phyloP scores from a whole-genome alignment of 2,329 filamentous ascomycete genomes.

The Daldinia eschscholtzii region DNA sequence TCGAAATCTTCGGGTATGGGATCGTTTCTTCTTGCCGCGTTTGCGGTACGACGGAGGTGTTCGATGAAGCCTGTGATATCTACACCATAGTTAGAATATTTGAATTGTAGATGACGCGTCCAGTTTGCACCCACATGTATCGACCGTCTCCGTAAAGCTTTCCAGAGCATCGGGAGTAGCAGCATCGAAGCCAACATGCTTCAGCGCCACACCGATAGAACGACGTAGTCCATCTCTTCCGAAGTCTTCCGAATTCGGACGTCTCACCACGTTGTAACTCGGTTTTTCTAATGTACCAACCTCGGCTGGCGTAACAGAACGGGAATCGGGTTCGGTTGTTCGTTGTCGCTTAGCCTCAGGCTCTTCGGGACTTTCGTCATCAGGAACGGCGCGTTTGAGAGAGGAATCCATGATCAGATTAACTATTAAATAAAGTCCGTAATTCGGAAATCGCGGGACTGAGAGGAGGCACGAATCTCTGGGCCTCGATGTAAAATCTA shows the following conservation, averaged over 20 bases:
- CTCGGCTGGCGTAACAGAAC: conserved; percentile 20
- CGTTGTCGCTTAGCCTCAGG: conserved; percentile 48
- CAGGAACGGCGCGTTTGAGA: conserved; percentile 46
- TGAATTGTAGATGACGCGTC: background rate
- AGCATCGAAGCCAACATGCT: conserved; percentile 70
- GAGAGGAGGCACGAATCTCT: background rate
- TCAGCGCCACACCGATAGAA: conserved; percentile 67
- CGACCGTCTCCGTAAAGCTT: conserved; percentile 67
- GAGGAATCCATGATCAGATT: conserved; percentile 34
- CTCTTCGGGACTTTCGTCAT: conserved; percentile 34
- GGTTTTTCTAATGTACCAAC: background rate
- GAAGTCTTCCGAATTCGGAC: conserved; percentile 51
- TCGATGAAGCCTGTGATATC: conserved; percentile 64
- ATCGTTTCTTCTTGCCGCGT: conserved; percentile 64
- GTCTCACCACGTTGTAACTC: conserved; percentile 37
- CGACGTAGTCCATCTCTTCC: conserved; percentile 63
- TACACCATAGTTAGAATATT: conserved; percentile 52
- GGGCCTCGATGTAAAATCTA: background rate
- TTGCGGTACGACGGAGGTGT: conserved; percentile 61
- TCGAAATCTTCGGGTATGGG: conserved; percentile 71
- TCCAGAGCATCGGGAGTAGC: conserved; percentile 70
- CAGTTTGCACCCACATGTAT: conserved; percentile 64
- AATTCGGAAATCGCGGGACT: background rate
- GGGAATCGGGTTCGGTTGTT: conserved; percentile 41
- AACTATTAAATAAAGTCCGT: background rate